Evolutionary conservation across 805 yeast genomes (phyloP).

Genomic region (Candida qinlingensis): DNA sequence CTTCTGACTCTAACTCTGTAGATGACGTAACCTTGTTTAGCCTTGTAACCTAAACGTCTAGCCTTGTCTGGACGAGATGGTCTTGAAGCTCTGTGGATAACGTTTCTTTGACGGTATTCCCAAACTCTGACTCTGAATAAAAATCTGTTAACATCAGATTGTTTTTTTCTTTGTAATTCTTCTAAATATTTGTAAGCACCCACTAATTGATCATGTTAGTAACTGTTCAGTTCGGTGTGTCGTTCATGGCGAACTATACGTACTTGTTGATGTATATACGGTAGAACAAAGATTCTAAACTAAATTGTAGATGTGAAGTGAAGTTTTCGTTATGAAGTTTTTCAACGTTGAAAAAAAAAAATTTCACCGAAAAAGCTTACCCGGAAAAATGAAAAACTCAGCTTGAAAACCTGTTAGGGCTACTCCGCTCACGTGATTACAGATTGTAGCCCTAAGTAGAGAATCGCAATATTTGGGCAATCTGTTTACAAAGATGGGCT

Average conservation of each 20-base stretch:
- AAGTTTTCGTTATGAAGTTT: no score
- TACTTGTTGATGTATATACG: conserved; percentile 9
- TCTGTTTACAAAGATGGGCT: no score
- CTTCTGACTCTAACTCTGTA: conserved; percentile 99
- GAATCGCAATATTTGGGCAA: no score
- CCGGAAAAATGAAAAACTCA: not conserved
- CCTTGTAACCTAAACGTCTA: conserved; percentile 99
- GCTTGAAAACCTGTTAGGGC: not conserved
- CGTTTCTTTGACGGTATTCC: conserved; percentile 99
- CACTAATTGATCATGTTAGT: conserved; percentile 42
- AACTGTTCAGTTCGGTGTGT: not conserved
- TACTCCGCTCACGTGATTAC: no score
- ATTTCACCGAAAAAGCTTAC: no score
- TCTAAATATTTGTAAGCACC: conserved; percentile 99
- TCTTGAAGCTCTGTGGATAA: conserved; percentile 97
- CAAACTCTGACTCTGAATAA: conserved; percentile 99
- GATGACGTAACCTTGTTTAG: conserved; percentile 99
- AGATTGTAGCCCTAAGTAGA: no score
- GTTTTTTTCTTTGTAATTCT: conserved; percentile 99
- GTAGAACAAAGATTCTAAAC: conserved; percentile 2
- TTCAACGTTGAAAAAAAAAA: not conserved
- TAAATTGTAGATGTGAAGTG: no score
- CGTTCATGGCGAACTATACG: not conserved
- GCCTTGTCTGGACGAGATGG: conserved; percentile 99
- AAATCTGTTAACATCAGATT: conserved; percentile 98